Percentiles rank a stretch among this genome's conserved stretches.
Evolutionary conservation across 2,329 filamentous ascomycete species (phyloP).

Genomic region (Alternaria arborescens): DNA sequence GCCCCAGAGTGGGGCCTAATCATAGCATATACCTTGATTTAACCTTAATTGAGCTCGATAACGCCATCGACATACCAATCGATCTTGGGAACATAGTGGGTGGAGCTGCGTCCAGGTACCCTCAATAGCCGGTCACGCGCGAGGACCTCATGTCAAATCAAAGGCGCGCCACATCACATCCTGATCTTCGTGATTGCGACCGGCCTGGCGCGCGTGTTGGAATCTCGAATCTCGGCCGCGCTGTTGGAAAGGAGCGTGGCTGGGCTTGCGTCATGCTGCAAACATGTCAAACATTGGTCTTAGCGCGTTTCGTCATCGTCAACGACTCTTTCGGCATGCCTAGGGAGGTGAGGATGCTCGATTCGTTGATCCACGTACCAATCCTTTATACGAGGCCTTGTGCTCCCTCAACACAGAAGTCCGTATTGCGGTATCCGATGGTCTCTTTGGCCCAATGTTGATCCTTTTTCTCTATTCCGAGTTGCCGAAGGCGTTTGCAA

Average conservation of each 20-base stretch:
- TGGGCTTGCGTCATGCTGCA: constrained; percentile 13
- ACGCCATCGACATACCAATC: neutral
- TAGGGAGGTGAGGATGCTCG: too few species aligned
- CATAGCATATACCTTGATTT: constrained; percentile 10
- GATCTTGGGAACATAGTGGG: neutral
- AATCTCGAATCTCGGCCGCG: constrained; percentile 4
- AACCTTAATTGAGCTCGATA: constrained; percentile 4
- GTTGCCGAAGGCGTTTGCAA: too few species aligned
- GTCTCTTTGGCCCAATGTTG: too few species aligned
- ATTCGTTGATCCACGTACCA: neutral
- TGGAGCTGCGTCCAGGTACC: neutral
- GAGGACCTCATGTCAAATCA: neutral
- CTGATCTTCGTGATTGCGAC: neutral
- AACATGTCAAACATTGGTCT: constrained; percentile 4
- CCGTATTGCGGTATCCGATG: too few species aligned
- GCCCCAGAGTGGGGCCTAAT: constrained; percentile 25
- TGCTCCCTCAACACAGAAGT: too few species aligned
- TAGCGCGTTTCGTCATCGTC: neutral
- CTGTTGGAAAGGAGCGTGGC: neutral
- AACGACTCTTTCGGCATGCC: neutral
- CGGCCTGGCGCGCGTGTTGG: neutral
- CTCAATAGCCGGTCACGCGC: neutral
- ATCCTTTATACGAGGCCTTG: neutral
- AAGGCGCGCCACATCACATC: neutral
- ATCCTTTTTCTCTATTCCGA: too few species aligned